These are phyloP conservation scores for Psilocybe cubensis DNA, from an alignment of 768 basidiomycete species.

Conservation along the genomic window DNA sequence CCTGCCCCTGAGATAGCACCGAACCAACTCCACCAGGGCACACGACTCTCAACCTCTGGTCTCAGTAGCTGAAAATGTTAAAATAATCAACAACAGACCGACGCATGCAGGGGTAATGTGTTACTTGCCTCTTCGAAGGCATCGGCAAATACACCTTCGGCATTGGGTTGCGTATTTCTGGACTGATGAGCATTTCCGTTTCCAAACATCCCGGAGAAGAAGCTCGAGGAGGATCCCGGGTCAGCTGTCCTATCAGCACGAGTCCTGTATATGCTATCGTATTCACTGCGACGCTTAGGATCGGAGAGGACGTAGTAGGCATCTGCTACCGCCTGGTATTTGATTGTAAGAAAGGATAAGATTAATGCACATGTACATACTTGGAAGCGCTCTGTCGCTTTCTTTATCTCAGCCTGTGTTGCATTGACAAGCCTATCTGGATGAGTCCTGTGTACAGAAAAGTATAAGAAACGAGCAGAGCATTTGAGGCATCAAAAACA, in stretches of 20 bases:
- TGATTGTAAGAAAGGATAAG: not conserved
- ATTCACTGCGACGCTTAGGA: slow-evolving; percentile 68
- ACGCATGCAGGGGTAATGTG: not conserved
- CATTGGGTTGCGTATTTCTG: slow-evolving; percentile 59
- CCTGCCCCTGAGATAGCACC: slow-evolving; percentile 76
- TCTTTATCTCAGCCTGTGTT: slow-evolving; percentile 67
- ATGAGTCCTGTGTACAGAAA: slow-evolving; percentile 72
- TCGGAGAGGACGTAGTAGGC: slow-evolving; percentile 95
- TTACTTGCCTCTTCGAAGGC: slow-evolving; percentile 85
- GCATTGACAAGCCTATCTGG: slow-evolving; percentile 83
- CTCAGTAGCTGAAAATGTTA: slow-evolving; percentile 58
- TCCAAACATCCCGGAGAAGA: slow-evolving; percentile 78
- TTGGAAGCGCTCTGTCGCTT: slow-evolving; percentile 86
- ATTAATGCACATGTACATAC: slow-evolving; percentile 33
- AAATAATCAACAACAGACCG: not conserved
- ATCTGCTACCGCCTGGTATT: slow-evolving; percentile 80
- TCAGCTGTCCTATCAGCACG: slow-evolving; percentile 60
- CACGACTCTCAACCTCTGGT: slow-evolving; percentile 76
- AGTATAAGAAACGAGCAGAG: not conserved
- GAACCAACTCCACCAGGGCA: slow-evolving; percentile 78
- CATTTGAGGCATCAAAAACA: slow-evolving; percentile 7
- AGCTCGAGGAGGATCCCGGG: slow-evolving; percentile 69
- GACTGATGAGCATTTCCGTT: slow-evolving; percentile 30
- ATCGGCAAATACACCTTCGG: slow-evolving; percentile 84
- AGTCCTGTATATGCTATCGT: slow-evolving; percentile 67